Conservation (phyloP, 2,329 filamentous ascomycete genomes). For the Venturia oleaginea region DNA sequence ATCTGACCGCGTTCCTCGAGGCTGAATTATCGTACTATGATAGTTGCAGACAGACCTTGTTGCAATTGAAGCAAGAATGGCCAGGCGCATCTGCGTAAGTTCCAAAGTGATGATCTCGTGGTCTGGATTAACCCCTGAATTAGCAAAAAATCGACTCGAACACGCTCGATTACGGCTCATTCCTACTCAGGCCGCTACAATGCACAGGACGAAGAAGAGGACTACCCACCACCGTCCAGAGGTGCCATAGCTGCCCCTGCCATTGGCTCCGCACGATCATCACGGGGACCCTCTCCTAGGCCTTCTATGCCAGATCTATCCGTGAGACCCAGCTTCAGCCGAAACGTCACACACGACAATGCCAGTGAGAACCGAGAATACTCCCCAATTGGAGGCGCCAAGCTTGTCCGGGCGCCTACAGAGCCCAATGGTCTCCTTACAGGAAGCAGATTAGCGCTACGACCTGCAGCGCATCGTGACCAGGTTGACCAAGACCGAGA, state of each 20-base stretch:
- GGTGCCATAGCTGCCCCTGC: slow-evolving; percentile 12
- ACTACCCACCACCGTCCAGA: neutral
- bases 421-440: slow-evolving; percentile 41
- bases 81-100: slow-evolving; percentile 45
- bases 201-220: slow-evolving; percentile 39
- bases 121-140: neutral
- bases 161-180: slow-evolving; percentile 50
- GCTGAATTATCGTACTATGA: slow-evolving; percentile 88
- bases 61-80: slow-evolving; percentile 61
- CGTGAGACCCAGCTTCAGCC: slow-evolving; percentile 15
- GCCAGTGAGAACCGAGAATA: slow-evolving; percentile 41
- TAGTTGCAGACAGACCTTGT: slow-evolving; percentile 73
- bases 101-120: slow-evolving; percentile 12
- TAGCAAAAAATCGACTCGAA: slow-evolving; percentile 10
- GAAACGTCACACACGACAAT: slow-evolving; percentile 1
- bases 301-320: slow-evolving; percentile 35
- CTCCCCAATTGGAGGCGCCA: slow-evolving; percentile 36
- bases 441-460: slow-evolving; percentile 39
- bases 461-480: slow-evolving; percentile 23
- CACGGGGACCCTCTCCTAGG: slow-evolving; percentile 31
- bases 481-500: slow-evolving; percentile 3
- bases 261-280: slow-evolving; percentile 29
- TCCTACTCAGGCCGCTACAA: slow-evolving; percentile 53
- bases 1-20: slow-evolving; percentile 75
- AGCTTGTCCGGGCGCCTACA: slow-evolving; percentile 45